These are phyloP conservation scores for Eucalyptus guilfoylei DNA, from an alignment of 345 rosid species.

Conservation along the genomic window DNA sequence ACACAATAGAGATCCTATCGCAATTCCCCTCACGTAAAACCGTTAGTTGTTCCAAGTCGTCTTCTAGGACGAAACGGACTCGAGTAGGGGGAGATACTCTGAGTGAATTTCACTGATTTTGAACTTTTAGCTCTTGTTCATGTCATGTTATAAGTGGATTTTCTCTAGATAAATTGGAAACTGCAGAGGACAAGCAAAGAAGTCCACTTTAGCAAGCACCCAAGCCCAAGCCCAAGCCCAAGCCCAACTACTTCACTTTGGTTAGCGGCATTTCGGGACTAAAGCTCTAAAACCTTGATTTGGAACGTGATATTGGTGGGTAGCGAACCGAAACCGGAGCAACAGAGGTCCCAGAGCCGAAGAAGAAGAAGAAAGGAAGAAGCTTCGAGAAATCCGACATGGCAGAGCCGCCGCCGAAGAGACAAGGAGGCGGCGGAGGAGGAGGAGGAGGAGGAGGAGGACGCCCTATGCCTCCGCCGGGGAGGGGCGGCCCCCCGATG, in stretches of 20 bases:
- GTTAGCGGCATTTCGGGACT: neutral
- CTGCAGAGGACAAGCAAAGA: neutral
- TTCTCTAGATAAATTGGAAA: neutral
- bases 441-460: constrained; percentile 18
- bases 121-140: neutral
- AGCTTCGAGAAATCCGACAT: constrained; percentile 34
- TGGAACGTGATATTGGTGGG: neutral
- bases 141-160: neutral
- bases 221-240: neutral
- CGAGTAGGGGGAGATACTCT: neutral
- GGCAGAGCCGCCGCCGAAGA: constrained; percentile 36
- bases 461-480: constrained; percentile 43
- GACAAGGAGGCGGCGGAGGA: constrained; percentile 13
- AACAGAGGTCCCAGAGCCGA: neutral
- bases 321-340: neutral
- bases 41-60: neutral
- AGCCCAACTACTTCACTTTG: neutral
- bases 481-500: constrained; percentile 35
- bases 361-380: neutral
- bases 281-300: neutral
- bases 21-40: accelerated
- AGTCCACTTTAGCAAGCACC: neutral
- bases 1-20: neutral
- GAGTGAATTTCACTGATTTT: neutral
- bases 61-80: no score